Conservation (phyloP, 164 flowering plant genomes). For the Akebia trifoliata region DNA sequence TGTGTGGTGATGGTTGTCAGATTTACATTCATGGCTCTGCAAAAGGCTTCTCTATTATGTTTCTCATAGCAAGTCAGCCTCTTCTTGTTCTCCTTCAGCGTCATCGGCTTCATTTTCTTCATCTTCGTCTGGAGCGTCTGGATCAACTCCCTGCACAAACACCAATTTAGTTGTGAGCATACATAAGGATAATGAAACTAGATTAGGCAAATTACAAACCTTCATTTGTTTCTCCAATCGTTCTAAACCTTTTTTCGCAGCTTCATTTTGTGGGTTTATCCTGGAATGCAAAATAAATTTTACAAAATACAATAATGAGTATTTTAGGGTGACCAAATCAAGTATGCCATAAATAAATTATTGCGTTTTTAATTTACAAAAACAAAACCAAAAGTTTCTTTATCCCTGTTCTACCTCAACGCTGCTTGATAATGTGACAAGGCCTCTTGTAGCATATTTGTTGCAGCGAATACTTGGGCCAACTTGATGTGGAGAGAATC, state of each 20-base stretch:
- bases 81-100: conserved; percentile 82
- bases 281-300: conserved; percentile 30
- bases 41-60: too few species aligned
- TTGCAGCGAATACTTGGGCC: conserved; percentile 89
- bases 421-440: conserved; percentile 91
- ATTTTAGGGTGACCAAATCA: too few species aligned
- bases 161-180: not conserved
- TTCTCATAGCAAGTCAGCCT: conserved; percentile 56
- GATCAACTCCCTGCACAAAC: conserved; percentile 80
- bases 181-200: not conserved
- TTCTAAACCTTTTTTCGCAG: conserved; percentile 84
- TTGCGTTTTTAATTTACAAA: too few species aligned
- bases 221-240: conserved; percentile 95
- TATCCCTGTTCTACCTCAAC: conserved; percentile 66
- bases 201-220: conserved; percentile 37
- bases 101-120: conserved; percentile 94
- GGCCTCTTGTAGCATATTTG: conserved; percentile 86
- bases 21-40: too few species aligned
- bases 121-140: conserved; percentile 97
- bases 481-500: conserved; percentile 91
- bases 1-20: not conserved
- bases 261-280: conserved; percentile 81
- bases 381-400: too few species aligned
- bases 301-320: not conserved
- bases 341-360: too few species aligned